Evolutionary conservation across 192 early-diverging fungal genomes (phyloP).

Genomic region (Umbelopsis vinacea): DNA sequence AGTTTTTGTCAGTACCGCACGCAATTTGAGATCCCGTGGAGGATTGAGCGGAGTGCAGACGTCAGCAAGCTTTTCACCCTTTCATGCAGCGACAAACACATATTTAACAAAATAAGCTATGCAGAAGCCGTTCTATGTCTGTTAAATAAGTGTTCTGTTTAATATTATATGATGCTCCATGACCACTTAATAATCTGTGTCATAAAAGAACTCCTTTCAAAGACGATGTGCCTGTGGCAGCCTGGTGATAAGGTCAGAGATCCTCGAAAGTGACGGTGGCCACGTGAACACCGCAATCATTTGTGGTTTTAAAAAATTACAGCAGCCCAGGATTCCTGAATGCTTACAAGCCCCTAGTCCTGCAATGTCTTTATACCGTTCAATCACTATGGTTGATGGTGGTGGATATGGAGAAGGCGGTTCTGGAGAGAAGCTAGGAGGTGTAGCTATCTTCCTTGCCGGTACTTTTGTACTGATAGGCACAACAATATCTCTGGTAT

Average conservation of each 20-base stretch:
- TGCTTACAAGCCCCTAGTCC: neutral
- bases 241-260: neutral
- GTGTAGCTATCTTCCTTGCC: slow-evolving; percentile 46
- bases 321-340: neutral
- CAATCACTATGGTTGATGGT: slow-evolving; percentile 13
- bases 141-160: neutral
- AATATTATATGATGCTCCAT: neutral
- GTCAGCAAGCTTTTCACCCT: neutral
- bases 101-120: neutral
- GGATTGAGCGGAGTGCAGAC: slow-evolving; percentile 13
- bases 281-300: neutral
- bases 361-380: slow-evolving; percentile 17
- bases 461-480: slow-evolving; percentile 53
- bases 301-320: neutral
- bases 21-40: slow-evolving; percentile 19
- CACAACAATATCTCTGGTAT: slow-evolving; percentile 49
- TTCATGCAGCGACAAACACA: no score
- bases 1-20: neutral
- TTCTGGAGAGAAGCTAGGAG: slow-evolving; percentile 49
- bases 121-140: neutral
- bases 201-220: neutral
- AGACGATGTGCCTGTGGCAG: neutral
- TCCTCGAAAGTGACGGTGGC: neutral
- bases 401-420: slow-evolving; percentile 47
- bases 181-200: neutral